A percentile compares a stretch with the other conserved stretches of the same genome.
These are phyloP conservation scores for Arthrobotrys sinensis DNA, from an alignment of 2,329 filamentous ascomycete genomes.

Conservation along the genomic window DNA sequence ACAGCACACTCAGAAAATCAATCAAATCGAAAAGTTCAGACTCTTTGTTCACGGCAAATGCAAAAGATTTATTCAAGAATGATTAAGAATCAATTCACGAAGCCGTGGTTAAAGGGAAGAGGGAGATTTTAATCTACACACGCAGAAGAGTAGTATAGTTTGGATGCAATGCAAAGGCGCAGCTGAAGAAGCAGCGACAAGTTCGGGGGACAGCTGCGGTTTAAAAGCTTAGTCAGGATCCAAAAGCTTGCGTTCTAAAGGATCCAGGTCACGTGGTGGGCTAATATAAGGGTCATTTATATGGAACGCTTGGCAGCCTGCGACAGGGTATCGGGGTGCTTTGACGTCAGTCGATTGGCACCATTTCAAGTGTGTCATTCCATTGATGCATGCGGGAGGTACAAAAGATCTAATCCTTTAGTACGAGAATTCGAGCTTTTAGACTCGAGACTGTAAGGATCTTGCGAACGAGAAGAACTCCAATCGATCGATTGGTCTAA, in stretches of 20 bases:
- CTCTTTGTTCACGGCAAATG: background rate
- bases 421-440: too few species aligned
- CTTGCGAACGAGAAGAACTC: too few species aligned
- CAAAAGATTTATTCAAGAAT: background rate
- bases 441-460: too few species aligned
- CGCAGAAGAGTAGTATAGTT: background rate
- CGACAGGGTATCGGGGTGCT: too few species aligned
- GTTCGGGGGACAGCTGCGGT: background rate
- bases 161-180: slow-evolving; percentile 30
- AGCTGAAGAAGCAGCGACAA: slow-evolving; percentile 15
- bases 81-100: background rate
- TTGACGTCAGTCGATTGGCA: too few species aligned
- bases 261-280: slow-evolving; percentile 8
- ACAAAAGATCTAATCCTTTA: too few species aligned
- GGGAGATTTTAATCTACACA: background rate
- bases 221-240: slow-evolving; percentile 57
- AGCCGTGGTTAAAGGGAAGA: background rate
- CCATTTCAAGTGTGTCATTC: too few species aligned
- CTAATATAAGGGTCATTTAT: background rate
- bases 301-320: background rate
- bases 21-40: too few species aligned
- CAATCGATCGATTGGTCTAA: too few species aligned
- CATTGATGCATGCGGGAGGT: too few species aligned
- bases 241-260: background rate
- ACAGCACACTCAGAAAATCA: slow-evolving; percentile 10